Evolutionary conservation across 352 stramenopile genomes (phyloP), one percentile per base, ranked within the genome.

Genomic region (Chrysophaeum taylorii): DNA sequence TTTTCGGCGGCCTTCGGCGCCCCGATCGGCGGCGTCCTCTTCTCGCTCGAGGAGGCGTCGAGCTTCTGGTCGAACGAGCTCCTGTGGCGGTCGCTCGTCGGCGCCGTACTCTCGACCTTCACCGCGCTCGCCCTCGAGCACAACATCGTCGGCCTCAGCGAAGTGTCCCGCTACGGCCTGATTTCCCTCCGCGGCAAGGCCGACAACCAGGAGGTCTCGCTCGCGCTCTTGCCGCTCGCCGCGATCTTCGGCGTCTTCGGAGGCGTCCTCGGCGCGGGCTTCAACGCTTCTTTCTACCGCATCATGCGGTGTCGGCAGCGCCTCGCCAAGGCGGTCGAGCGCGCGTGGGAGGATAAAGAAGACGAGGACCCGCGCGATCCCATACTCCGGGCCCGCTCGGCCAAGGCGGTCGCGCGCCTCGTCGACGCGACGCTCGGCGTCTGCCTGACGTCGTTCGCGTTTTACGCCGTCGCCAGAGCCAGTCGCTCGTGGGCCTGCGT

Each of bases 1-100:
- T 90, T 95, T 52, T 86, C 89, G 0, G 87, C 88, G 0, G 86
- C 87, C 16, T 96, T 96, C 75, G 89, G 89, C 62, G 85, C 89
- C 12, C 89, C 89, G 2, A 92, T 96, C 53, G 89, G 89, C 64
- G 89, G 89, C 39, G 80, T 92, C 27, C 60, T 92, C 35, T 92
- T 92, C 48, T 89, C 33, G 84, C 89, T 71, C 83, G 90, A 90
- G 84, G 68, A 70, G 42, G 54, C 61, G 41, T 68, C 35, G 27
- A 85, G 82, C 2, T 94, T 86, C 35, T 94, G 93, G 69, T 89
- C 84, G 77, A 89, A 89, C 70, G 79, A 87, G 57, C 84, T 85
- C 52, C 79, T 94, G 27, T 88, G 87, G 80, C 78, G 86, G 43
- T 92, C 84, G 16, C 78, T 94, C 23, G 90, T 93, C 68, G 92